Percentiles rank a stretch among this genome's conserved stretches.
Evolutionary conservation across 768 basidiomycete species (phyloP).

Genomic region (Lactifluus subvellereus): DNA sequence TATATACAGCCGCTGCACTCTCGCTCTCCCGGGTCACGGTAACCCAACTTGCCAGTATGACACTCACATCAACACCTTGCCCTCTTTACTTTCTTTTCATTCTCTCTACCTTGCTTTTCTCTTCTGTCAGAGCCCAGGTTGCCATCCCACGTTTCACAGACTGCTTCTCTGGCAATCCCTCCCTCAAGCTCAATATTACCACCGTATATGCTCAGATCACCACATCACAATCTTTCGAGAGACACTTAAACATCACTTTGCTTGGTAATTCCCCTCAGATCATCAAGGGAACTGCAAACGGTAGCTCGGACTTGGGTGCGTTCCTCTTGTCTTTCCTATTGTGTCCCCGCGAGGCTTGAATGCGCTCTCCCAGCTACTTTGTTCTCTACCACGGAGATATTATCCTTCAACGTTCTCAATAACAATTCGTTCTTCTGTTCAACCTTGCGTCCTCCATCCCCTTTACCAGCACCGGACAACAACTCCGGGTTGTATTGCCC

Average conservation of each 20-base stretch:
- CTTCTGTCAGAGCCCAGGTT: constrained; percentile 15
- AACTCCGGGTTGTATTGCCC: constrained; percentile 60
- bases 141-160: constrained; percentile 48
- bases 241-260: constrained; percentile 64
- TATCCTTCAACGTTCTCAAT: constrained; percentile 69
- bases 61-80: not conserved
- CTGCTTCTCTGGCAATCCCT: constrained; percentile 53
- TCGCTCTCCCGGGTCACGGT: too few species aligned
- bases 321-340: constrained; percentile 7
- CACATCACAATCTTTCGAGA: constrained; percentile 37
- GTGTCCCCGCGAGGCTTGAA: constrained; percentile 16
- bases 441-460: constrained; percentile 71
- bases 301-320: constrained; percentile 63
- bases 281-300: constrained; percentile 55
- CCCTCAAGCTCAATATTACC: constrained; percentile 58
- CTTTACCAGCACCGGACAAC: constrained; percentile 42
- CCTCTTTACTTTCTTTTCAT: not conserved
- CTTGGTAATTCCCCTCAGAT: constrained; percentile 56
- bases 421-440: constrained; percentile 74
- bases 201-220: constrained; percentile 70
- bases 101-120: constrained; percentile 22
- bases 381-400: constrained; percentile 74
- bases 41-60: too few species aligned
- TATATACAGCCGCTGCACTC: not conserved
- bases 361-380: constrained; percentile 57